Conservation (phyloP, 2,329 filamentous ascomycete genomes). For the Sordariomycetes sp. region DNA sequence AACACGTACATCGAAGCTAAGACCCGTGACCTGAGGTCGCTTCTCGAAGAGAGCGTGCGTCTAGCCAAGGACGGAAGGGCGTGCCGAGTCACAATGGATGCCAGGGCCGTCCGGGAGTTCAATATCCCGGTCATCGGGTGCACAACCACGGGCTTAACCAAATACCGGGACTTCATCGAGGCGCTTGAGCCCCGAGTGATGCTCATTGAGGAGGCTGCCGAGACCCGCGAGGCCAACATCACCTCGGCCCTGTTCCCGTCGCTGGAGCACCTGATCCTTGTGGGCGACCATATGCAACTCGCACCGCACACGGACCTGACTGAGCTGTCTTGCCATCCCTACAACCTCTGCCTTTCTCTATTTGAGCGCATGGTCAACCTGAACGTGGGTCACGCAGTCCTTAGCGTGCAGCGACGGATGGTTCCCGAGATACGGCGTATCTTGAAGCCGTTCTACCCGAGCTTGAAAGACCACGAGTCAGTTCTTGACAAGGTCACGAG, state of each 20-base stretch:
- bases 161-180: conserved; percentile 62
- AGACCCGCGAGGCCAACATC: conserved; percentile 57
- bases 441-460: conserved; percentile 35
- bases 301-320: conserved; percentile 56
- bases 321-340: conserved; percentile 49
- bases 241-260: conserved; percentile 38
- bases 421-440: conserved; percentile 31
- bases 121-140: conserved; percentile 45
- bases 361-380: conserved; percentile 71
- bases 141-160: conserved; percentile 73
- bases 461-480: conserved; percentile 30
- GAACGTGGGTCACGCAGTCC: conserved; percentile 48
- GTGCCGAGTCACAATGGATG: conserved; percentile 48
- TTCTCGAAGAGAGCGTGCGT: conserved; percentile 37
- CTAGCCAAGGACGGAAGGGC: conserved; percentile 42
- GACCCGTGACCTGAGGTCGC: conserved; percentile 30
- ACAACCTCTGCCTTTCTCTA: conserved; percentile 60
- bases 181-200: conserved; percentile 56
- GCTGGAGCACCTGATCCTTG: conserved; percentile 41
- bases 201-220: conserved; percentile 71
- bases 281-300: conserved; percentile 76
- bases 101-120: conserved; percentile 23
- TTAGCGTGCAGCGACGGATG: conserved; percentile 58
- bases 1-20: conserved; percentile 37
- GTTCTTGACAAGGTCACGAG: conserved; percentile 21